Base-by-base conservation (phyloP, 768 basidiomycete genomes). In the Tulasnella sp. region DNA sequence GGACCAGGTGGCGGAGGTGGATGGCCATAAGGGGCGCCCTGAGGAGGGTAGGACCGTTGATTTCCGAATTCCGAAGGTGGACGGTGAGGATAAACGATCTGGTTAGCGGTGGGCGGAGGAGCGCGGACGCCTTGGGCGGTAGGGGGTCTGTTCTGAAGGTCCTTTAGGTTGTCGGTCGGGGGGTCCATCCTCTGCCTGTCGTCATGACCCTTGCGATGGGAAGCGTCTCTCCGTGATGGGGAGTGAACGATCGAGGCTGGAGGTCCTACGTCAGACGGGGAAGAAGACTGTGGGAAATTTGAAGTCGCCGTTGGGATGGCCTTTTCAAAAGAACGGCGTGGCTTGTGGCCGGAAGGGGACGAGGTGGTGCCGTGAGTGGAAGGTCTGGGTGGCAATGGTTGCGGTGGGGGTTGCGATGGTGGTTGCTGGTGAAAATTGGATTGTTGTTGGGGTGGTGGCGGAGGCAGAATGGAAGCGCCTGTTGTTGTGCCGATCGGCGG, bases 271-370 rank as follows among this genome's bases (percentile, higher is more conserved):
- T 66, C 40, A 29, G 64, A 66, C 14, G 42, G n/a, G 26, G 66
- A 35, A 26, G 67, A 35, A 8, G 32, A 41, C 35, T 44, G 39
- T 44, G 67, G 67, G 39, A 44, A 67, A 39, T 35, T 29, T 22
- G 36, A 44, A 41, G 36, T 67, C 67, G 64, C 64, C 64, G 64
- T 22, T 26, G 64, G 64, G n/a, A 65, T 36, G 64, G 64, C 64
- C 64, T 65, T 65, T 1, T 65, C 64, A 14, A 65, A 65, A 34
- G 64, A 65, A 65, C 64, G 64, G 26, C 64, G 64, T 65, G 64
- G 64, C 64, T 65, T 65, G 47, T 70, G 42, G 41, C 69, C 69
- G 41, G 69, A 44, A 52, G 69, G 41, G 29, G 69, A 59, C 22
- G 52, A 59, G 17, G 35, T 70, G 47, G 42, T 17, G 32, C 32